These are phyloP conservation scores for Dispira parvispora DNA, from an alignment of 192 early-diverging fungal genomes.

Conservation along the genomic window DNA sequence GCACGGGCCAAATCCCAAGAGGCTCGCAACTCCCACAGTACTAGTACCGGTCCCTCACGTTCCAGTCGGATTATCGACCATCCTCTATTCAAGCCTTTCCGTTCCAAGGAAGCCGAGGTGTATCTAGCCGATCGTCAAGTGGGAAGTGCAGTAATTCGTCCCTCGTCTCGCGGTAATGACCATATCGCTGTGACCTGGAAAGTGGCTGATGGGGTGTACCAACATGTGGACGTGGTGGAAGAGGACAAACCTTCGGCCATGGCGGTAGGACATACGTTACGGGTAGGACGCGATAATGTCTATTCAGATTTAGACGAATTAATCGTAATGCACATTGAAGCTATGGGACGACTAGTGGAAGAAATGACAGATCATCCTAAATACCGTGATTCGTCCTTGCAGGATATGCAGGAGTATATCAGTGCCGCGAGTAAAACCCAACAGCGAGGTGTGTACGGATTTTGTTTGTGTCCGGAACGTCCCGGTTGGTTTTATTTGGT, in stretches of 20 bases:
- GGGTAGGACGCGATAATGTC: slow-evolving; percentile 36
- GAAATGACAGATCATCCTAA: slow-evolving; percentile 56
- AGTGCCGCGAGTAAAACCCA: slow-evolving; percentile 34
- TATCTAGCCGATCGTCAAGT: slow-evolving; percentile 43
- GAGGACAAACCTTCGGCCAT: slow-evolving; percentile 46
- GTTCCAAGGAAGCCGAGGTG: slow-evolving; percentile 50
- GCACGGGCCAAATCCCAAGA: slow-evolving; percentile 19
- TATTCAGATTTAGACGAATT: slow-evolving; percentile 89
- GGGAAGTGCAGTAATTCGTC: slow-evolving; percentile 75
- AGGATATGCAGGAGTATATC: slow-evolving; percentile 28
- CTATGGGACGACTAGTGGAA: slow-evolving; percentile 52
- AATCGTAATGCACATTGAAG: slow-evolving; percentile 75
- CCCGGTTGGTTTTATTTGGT: slow-evolving; percentile 61
- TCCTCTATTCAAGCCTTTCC: slow-evolving; percentile 65
- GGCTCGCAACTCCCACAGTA: background rate
- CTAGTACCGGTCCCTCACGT: slow-evolving; percentile 9
- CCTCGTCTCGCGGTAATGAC: slow-evolving; percentile 74
- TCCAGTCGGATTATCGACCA: slow-evolving; percentile 57
- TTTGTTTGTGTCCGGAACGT: slow-evolving; percentile 42
- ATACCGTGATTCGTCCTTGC: slow-evolving; percentile 39
- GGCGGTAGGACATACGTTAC: slow-evolving; percentile 47
- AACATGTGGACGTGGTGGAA: slow-evolving; percentile 56
- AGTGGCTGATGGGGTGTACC: slow-evolving; percentile 65
- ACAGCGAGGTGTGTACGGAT: slow-evolving; percentile 64
- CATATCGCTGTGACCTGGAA: slow-evolving; percentile 92